Percentiles rank a stretch among this genome's conserved stretches.
Evolutionary conservation across 1,284 basidiomycete species (phyloP).

Genomic region (Tilletiopsis washingtonensis): DNA sequence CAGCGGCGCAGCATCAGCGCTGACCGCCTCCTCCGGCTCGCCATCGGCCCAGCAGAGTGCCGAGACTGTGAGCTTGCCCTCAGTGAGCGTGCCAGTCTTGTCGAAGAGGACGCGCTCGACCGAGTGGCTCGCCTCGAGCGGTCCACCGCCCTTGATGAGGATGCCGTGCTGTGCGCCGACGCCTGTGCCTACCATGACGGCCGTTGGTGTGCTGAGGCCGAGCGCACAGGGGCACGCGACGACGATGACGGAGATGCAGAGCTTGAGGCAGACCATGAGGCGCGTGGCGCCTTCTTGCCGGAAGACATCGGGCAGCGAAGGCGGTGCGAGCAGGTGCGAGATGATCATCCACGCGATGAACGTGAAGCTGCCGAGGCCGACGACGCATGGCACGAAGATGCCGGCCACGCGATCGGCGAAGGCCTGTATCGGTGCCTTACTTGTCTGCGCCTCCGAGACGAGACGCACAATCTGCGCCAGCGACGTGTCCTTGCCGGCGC

Average conservation of each 20-base stretch:
- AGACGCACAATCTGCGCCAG: conserved; percentile 91
- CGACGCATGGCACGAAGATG: conserved; percentile 86
- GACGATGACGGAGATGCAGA: conserved; percentile 96
- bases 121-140: conserved; percentile 78
- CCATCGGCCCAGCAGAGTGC: conserved; percentile 67
- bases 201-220: conserved; percentile 91
- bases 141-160: conserved; percentile 90
- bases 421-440: conserved; percentile 94
- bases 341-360: conserved; percentile 79
- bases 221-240: conserved; percentile 98
- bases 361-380: conserved; percentile 71
- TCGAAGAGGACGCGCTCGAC: conserved; percentile 80
- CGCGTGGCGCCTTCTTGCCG: conserved; percentile 71
- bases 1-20: too few species aligned
- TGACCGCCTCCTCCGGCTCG: conserved; percentile 3
- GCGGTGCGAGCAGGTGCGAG: conserved; percentile 55
- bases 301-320: conserved; percentile 70
- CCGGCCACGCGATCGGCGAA: conserved; percentile 93
- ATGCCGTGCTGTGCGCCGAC: conserved; percentile 96
- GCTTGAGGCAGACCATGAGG: conserved; percentile 85
- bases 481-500: conserved; percentile 91
- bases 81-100: conserved; percentile 95
- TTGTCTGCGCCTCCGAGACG: conserved; percentile 95
- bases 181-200: conserved; percentile 98
- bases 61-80: conserved; percentile 70